Percentiles rank a stretch among this genome's conserved stretches.
These are phyloP conservation scores for Rosa multiflora DNA, from an alignment of 306 rosid genomes.

Conservation along the genomic window DNA sequence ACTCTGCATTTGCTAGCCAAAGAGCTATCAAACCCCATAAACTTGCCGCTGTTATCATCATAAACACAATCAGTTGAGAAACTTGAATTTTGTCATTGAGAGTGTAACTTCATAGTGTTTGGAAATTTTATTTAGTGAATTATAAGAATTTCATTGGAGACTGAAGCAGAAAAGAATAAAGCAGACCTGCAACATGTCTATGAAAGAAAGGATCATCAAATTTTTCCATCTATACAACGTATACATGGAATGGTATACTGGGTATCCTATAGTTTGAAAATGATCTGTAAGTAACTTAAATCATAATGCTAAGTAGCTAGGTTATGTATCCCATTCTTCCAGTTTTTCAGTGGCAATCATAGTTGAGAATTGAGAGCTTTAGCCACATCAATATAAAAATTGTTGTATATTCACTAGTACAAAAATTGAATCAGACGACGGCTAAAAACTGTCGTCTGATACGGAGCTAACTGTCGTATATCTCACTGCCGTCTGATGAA, in stretches of 20 bases:
- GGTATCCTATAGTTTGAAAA: constrained; percentile 41
- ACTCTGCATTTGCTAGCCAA: constrained; percentile 37
- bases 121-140: neutral
- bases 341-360: neutral
- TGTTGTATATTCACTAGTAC: constrained; percentile 20
- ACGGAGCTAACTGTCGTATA: too few species aligned
- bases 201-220: constrained; percentile 74
- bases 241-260: constrained; percentile 70
- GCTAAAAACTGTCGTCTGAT: too few species aligned
- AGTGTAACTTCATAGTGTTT: neutral
- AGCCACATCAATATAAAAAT: neutral
- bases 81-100: neutral
- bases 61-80: neutral
- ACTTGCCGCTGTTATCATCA: constrained; percentile 51
- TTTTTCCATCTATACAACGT: constrained; percentile 68
- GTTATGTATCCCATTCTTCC: neutral
- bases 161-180: neutral
- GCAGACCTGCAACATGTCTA: constrained; percentile 76
- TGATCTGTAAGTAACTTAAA: neutral
- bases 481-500: too few species aligned
- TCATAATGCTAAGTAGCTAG: neutral
- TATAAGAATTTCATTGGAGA: neutral
- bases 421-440: too few species aligned
- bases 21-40: constrained; percentile 76
- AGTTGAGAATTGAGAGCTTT: neutral